These are phyloP conservation scores for Yarrowia galli DNA, from an alignment of 1,139 yeast species.

Conservation along the genomic window DNA sequence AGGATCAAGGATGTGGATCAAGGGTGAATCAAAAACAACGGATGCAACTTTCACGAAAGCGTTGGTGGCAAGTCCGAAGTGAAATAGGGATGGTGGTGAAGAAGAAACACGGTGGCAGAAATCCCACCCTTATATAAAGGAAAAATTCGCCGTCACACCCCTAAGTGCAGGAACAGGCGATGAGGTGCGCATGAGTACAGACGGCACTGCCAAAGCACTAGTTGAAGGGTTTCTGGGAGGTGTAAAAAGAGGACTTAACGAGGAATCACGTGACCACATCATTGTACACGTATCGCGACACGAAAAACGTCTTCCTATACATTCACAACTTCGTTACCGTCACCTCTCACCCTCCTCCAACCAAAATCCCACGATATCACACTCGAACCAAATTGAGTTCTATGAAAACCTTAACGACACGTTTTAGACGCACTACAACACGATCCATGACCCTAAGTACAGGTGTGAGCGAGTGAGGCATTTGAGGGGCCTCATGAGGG, in stretches of 20 bases:
- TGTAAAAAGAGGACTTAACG: not conserved
- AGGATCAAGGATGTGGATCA: not conserved
- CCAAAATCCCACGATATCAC: conserved; percentile 30
- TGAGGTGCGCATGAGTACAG: conserved; percentile 33
- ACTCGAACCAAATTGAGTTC: conserved; percentile 3
- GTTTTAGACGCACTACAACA: conserved; percentile 11
- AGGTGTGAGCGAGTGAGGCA: conserved; percentile 38
- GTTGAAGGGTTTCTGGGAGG: not conserved
- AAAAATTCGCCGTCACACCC: conserved; percentile 8
- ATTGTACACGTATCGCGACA: not conserved
- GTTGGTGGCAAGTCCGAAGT: no score
- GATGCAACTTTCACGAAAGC: not conserved
- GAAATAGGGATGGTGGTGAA: not conserved
- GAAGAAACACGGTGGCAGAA: not conserved
- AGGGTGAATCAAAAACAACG: not conserved
- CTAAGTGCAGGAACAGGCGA: conserved; percentile 38
- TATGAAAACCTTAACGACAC: not conserved
- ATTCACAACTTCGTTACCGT: not conserved
- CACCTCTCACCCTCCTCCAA: not conserved
- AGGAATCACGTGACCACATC: not conserved
- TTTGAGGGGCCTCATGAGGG: conserved; percentile 14
- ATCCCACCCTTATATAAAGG: conserved; percentile 6
- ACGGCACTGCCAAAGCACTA: conserved; percentile 6
- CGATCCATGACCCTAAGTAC: conserved; percentile 37
- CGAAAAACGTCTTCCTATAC: not conserved